Percentiles rank a stretch among this genome's conserved stretches.
These are phyloP conservation scores for Cephaloascus fragrans DNA, from an alignment of 805 yeast species.

Conservation along the genomic window DNA sequence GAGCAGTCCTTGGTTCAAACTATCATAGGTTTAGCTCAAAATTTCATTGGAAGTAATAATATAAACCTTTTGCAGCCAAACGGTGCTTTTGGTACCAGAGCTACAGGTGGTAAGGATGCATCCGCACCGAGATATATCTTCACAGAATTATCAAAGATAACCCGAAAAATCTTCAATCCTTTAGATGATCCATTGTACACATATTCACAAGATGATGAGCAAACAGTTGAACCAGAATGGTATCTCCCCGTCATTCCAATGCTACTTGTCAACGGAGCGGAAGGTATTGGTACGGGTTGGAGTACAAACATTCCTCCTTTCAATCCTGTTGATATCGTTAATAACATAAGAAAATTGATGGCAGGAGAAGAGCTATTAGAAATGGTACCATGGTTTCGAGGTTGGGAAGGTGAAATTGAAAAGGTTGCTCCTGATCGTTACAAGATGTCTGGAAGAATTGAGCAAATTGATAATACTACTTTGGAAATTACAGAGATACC, in stretches of 20 bases:
- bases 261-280: slow-evolving; percentile 91
- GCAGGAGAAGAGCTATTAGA: slow-evolving; percentile 57
- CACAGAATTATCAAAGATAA: slow-evolving; percentile 71
- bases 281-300: slow-evolving; percentile 99
- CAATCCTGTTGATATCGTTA: slow-evolving; percentile 77
- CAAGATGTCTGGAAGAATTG: slow-evolving; percentile 71
- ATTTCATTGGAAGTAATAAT: slow-evolving; percentile 88
- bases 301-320: slow-evolving; percentile 86
- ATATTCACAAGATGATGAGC: slow-evolving; percentile 88
- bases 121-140: slow-evolving; percentile 97
- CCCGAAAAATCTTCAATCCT: slow-evolving; percentile 68
- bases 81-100: slow-evolving; percentile 95
- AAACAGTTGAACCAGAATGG: slow-evolving; percentile 92
- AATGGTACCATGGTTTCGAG: slow-evolving; percentile 90
- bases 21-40: slow-evolving; percentile 89
- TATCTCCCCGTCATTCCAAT: slow-evolving; percentile 91
- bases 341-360: slow-evolving; percentile 67
- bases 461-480: slow-evolving; percentile 69
- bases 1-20: slow-evolving; percentile 83
- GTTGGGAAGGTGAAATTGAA: slow-evolving; percentile 85
- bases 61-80: slow-evolving; percentile 77
- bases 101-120: slow-evolving; percentile 95
- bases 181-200: slow-evolving; percentile 69
- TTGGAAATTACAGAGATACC: slow-evolving; percentile 91
- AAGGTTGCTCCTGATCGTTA: slow-evolving; percentile 56